A percentile compares a stretch with the other conserved stretches of the same genome.
phyloP scores from a whole-genome alignment of 805 yeast species.

The Lachancea dasiensis region DNA sequence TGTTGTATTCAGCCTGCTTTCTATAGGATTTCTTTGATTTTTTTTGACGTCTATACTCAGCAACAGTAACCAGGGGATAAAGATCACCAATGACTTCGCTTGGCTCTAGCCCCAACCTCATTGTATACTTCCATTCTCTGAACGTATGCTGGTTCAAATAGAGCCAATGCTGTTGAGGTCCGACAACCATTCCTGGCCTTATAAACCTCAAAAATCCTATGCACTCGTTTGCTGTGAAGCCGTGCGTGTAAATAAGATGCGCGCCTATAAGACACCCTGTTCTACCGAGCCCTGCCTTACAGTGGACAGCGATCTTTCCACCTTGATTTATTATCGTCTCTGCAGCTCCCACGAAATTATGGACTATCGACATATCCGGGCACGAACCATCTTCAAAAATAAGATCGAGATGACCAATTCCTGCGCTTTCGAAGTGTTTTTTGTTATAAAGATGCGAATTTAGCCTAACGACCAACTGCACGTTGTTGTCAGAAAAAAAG shows the following conservation, averaged over 20 bases:
- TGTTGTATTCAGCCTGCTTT: constrained; percentile 10
- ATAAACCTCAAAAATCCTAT: constrained; percentile 94
- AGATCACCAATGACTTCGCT: constrained; percentile 63
- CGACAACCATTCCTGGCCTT: constrained; percentile 99
- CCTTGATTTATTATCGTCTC: constrained; percentile 80
- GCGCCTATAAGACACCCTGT: constrained; percentile 98
- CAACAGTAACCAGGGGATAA: constrained; percentile 55
- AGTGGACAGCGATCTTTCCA: constrained; percentile 97
- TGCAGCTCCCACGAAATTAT: constrained; percentile 90
- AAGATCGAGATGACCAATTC: constrained; percentile 89
- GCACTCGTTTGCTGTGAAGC: constrained; percentile 95
- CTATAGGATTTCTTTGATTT: constrained; percentile 34
- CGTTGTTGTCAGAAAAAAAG: constrained; percentile 66
- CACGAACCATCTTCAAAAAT: constrained; percentile 98
- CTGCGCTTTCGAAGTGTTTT: constrained; percentile 71
- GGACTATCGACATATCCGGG: constrained; percentile 90
- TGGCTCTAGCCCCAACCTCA: constrained; percentile 67
- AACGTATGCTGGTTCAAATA: constrained; percentile 94
- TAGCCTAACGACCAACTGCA: constrained; percentile 83
- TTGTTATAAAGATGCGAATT: constrained; percentile 89
- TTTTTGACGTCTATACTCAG: constrained; percentile 52
- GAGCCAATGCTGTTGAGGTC: constrained; percentile 99
- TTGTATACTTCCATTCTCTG: constrained; percentile 92
- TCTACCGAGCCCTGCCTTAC: constrained; percentile 97
- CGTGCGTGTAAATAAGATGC: constrained; percentile 90